Conservation (phyloP, 208 protist species). For the Blechomonas ayalai region DNA sequence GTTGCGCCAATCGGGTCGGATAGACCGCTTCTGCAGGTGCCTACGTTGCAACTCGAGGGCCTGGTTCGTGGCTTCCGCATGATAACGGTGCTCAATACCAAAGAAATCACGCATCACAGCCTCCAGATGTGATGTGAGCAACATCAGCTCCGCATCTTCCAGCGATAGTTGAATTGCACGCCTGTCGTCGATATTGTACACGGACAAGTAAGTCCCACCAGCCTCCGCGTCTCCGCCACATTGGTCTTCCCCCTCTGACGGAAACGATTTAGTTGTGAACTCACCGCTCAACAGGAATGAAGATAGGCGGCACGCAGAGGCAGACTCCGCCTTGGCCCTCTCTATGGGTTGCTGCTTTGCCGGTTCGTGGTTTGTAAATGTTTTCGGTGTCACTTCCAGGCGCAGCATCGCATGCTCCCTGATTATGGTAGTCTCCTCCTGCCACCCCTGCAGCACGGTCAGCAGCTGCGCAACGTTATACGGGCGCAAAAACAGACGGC, state of each 20-base stretch:
- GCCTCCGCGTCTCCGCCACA: constrained; percentile 3
- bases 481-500: constrained; percentile 74
- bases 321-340: neutral
- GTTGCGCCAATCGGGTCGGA: no score
- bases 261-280: constrained; percentile 28
- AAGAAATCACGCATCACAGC: constrained; percentile 68
- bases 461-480: constrained; percentile 84
- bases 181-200: constrained; percentile 49
- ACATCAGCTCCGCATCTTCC: constrained; percentile 43
- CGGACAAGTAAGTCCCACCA: constrained; percentile 9
- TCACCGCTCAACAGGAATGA: constrained; percentile 21
- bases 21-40: constrained; percentile 6
- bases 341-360: neutral
- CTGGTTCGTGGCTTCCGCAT: constrained; percentile 8
- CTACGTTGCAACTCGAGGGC: constrained; percentile 17
- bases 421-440: constrained; percentile 14
- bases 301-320: neutral
- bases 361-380: neutral
- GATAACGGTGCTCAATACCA: constrained; percentile 54
- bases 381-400: constrained; percentile 8
- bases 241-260: constrained; percentile 7
- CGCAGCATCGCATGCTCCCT: constrained; percentile 42
- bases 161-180: constrained; percentile 35
- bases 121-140: constrained; percentile 72
- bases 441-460: constrained; percentile 63